Evolutionary conservation across 768 basidiomycete genomes (phyloP).

Genomic region (Hericium coralloides): DNA sequence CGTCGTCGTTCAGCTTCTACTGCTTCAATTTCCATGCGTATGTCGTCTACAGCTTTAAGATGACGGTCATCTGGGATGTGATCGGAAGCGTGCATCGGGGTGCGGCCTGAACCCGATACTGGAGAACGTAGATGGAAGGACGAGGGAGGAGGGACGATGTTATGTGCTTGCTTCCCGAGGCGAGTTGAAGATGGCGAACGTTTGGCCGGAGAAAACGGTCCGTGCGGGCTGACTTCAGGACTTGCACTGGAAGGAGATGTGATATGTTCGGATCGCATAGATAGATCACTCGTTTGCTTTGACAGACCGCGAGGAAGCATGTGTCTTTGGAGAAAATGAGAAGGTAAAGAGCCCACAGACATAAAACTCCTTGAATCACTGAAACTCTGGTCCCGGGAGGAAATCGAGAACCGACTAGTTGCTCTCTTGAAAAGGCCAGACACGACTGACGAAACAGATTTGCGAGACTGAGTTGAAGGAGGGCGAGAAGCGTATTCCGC

Average conservation of each 20-base stretch:
- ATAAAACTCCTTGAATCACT: conserved; percentile 23
- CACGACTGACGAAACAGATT: conserved; percentile 24
- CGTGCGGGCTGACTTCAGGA: conserved; percentile 17
- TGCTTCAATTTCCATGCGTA: conserved; percentile 54
- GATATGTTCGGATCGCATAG: conserved; percentile 37
- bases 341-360: conserved; percentile 17
- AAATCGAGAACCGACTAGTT: conserved; percentile 20
- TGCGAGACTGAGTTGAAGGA: conserved; percentile 7
- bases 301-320: conserved; percentile 30
- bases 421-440: conserved; percentile 27
- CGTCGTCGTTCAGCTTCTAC: conserved; percentile 66
- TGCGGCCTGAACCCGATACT: conserved; percentile 8
- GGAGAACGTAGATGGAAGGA: conserved; percentile 19
- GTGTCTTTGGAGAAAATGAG: conserved; percentile 13
- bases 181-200: conserved; percentile 15
- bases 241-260: conserved; percentile 24
- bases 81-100: conserved; percentile 20
- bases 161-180: conserved; percentile 28
- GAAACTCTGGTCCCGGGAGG: conserved; percentile 13
- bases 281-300: conserved; percentile 41
- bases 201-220: conserved; percentile 15
- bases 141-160: conserved; percentile 21
- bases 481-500: conserved; percentile 9
- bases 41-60: conserved; percentile 49
- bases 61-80: conserved; percentile 47